A percentile compares a stretch with the other conserved stretches of the same genome.
Evolutionary conservation across 768 basidiomycete genomes (phyloP).

Genomic region (Mycena haematopus): DNA sequence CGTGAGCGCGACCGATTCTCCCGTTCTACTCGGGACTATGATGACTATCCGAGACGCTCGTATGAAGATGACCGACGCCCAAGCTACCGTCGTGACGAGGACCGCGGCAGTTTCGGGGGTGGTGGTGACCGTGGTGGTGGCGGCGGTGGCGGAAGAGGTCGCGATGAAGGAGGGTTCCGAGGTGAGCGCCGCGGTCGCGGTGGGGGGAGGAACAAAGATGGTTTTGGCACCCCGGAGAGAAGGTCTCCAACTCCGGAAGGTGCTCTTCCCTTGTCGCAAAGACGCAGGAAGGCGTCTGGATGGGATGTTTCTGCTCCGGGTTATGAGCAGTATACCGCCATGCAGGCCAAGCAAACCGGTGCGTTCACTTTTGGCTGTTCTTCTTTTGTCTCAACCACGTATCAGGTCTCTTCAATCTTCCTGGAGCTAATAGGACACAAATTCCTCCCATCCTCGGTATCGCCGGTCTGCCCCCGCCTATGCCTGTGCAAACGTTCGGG

Average conservation of each 20-base stretch:
- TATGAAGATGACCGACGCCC: slow-evolving; percentile 59
- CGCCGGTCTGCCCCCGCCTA: slow-evolving; percentile 81
- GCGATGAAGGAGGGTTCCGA: slow-evolving; percentile 46
- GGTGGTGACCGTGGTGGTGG: too few relatives aligned
- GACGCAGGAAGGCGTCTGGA: slow-evolving; percentile 87
- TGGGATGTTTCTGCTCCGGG: slow-evolving; percentile 98
- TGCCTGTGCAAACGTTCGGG: slow-evolving; percentile 84
- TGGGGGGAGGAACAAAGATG: slow-evolving; percentile 57
- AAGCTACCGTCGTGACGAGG: slow-evolving; percentile 53
- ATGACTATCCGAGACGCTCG: slow-evolving; percentile 50
- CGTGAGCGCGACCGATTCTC: slow-evolving; percentile 57
- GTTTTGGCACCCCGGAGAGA: slow-evolving; percentile 75
- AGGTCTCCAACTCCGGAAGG: slow-evolving; percentile 92
- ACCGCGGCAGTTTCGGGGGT: slow-evolving; percentile 38
- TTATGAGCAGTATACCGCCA: slow-evolving; percentile 92
- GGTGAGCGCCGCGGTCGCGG: slow-evolving; percentile 48
- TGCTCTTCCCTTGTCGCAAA: slow-evolving; percentile 79
- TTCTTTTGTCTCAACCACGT: slow-evolving; percentile 21
- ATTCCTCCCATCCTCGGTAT: slow-evolving; percentile 83
- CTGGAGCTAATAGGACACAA: slow-evolving; percentile 91
- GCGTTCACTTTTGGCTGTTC: slow-evolving; percentile 26
- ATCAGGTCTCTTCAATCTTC: slow-evolving; percentile 92
- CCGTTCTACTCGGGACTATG: slow-evolving; percentile 51
- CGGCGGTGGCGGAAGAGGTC: slow-evolving; percentile 39
- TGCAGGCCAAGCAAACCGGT: slow-evolving; percentile 99